Percentiles rank a stretch among this genome's conserved stretches.
Conservation (phyloP, 768 basidiomycete genomes). For the Coprinopsis sp. region DNA sequence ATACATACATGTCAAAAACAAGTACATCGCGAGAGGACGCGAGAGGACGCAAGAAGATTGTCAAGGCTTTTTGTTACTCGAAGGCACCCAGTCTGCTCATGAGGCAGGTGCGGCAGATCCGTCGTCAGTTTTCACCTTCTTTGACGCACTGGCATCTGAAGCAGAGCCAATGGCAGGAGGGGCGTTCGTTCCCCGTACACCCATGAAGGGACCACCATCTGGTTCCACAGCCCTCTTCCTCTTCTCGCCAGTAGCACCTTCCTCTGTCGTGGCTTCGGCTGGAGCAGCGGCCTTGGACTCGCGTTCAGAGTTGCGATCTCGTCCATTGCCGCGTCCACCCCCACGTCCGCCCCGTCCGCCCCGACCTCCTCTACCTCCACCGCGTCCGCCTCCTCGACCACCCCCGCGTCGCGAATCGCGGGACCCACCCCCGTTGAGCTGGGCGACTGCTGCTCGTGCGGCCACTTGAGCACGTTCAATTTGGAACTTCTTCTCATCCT, state of each 20-base stretch:
- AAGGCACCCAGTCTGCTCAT: too few relatives aligned
- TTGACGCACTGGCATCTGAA: conserved; percentile 28
- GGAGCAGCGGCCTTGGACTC: conserved; percentile 33
- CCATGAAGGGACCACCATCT: conserved; percentile 69
- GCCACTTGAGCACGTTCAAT: conserved; percentile 69
- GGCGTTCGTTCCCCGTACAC: conserved; percentile 57
- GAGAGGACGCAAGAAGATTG: too few relatives aligned
- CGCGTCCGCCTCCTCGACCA: conserved; percentile 27
- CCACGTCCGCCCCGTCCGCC: conserved; percentile 35
- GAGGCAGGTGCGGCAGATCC: too few relatives aligned
- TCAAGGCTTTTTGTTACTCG: too few relatives aligned
- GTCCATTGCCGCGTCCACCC: conserved; percentile 35
- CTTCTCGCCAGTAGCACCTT: conserved; percentile 57
- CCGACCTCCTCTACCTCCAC: conserved; percentile 41
- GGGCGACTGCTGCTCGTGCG: conserved; percentile 47
- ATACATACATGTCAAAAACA: too few relatives aligned
- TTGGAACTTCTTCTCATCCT: conserved; percentile 67
- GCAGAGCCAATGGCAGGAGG: conserved; percentile 39
- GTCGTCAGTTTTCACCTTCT: conserved; percentile 44
- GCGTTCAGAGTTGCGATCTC: conserved; percentile 27
- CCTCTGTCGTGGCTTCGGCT: conserved; percentile 34
- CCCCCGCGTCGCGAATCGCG: conserved; percentile 21
- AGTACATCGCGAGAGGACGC: too few relatives aligned
- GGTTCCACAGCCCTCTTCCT: conserved; percentile 74
- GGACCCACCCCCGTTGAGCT: conserved; percentile 20